Conservation (phyloP, 2,329 filamentous ascomycete genomes). For the Penicillium concentricum region DNA sequence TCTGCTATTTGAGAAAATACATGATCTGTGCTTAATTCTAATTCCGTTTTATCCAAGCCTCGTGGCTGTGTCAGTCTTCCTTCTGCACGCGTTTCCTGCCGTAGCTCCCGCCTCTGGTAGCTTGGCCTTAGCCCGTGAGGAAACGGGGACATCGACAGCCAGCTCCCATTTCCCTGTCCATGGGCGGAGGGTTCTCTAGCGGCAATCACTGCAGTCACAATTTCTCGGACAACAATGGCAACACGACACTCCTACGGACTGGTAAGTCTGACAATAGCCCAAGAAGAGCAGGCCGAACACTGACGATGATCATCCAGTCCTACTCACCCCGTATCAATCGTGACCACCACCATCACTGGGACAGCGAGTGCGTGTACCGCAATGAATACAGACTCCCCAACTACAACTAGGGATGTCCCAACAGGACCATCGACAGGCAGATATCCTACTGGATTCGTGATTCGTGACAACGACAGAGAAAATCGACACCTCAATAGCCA, state of each 20-base stretch:
- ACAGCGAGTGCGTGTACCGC: background rate
- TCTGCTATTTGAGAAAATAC: background rate
- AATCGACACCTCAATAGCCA: background rate
- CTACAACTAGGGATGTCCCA: background rate
- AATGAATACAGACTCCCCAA: background rate
- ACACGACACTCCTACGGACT: background rate
- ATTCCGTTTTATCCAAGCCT: background rate
- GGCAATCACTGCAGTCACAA: background rate
- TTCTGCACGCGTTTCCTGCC: too few relatives aligned
- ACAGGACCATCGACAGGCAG: background rate
- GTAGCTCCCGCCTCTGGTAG: background rate
- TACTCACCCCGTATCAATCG: background rate
- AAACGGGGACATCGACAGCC: background rate
- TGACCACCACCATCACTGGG: too few relatives aligned
- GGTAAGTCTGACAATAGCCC: too few relatives aligned
- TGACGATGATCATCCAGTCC: background rate
- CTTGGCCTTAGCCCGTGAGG: background rate
- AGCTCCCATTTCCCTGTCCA: background rate
- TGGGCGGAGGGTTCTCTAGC: background rate
- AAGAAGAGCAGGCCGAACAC: background rate
- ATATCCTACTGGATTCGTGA: background rate
- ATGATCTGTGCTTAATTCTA: too few relatives aligned
- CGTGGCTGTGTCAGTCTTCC: too few relatives aligned
- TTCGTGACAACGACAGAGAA: background rate
- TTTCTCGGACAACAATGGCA: background rate